Evolutionary conservation across 2,329 filamentous ascomycete species (phyloP).

Genomic region (Penicillium crustosum): DNA sequence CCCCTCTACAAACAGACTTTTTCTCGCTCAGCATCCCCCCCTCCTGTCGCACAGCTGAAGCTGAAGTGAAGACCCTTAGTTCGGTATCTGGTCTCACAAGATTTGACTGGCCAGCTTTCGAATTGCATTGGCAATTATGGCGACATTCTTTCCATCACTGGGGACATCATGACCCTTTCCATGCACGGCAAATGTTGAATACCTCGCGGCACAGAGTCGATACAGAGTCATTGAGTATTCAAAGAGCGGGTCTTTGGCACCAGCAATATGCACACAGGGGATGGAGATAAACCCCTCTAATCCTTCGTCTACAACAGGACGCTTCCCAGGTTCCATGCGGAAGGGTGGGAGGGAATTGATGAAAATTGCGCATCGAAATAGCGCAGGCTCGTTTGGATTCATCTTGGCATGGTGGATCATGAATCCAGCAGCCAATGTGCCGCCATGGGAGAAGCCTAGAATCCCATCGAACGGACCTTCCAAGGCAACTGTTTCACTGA

Average conservation of each 20-base stretch:
- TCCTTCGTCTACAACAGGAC: slow-evolving; percentile 24
- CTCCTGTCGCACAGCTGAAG: background rate
- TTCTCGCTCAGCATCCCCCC: background rate
- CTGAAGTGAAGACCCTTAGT: background rate
- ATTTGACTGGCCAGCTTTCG: slow-evolving; percentile 20
- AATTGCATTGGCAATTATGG: slow-evolving; percentile 25
- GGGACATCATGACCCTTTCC: slow-evolving; percentile 31
- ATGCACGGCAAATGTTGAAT: slow-evolving; percentile 28
- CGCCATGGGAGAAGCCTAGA: slow-evolving; percentile 39
- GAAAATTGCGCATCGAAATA: slow-evolving; percentile 37
- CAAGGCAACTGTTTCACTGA: slow-evolving; percentile 28
- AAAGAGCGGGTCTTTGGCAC: slow-evolving; percentile 27
- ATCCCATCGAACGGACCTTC: slow-evolving; percentile 33
- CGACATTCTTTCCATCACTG: slow-evolving; percentile 25
- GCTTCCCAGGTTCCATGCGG: slow-evolving; percentile 26
- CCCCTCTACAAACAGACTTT: background rate
- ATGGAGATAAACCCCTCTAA: slow-evolving; percentile 28
- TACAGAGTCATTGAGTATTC: slow-evolving; percentile 28
- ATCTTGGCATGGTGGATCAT: slow-evolving; percentile 32
- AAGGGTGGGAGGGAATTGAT: slow-evolving; percentile 35
- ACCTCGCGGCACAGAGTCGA: slow-evolving; percentile 22
- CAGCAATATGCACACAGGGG: slow-evolving; percentile 29
- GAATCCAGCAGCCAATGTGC: slow-evolving; percentile 32
- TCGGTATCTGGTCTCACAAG: slow-evolving; percentile 3
- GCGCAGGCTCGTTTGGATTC: slow-evolving; percentile 19